Evolutionary conservation across 495 filamentous ascomycete species (phyloP), one percentile per base, ranked within the genome.

Genomic region (Aspergillus kassunensis): DNA sequence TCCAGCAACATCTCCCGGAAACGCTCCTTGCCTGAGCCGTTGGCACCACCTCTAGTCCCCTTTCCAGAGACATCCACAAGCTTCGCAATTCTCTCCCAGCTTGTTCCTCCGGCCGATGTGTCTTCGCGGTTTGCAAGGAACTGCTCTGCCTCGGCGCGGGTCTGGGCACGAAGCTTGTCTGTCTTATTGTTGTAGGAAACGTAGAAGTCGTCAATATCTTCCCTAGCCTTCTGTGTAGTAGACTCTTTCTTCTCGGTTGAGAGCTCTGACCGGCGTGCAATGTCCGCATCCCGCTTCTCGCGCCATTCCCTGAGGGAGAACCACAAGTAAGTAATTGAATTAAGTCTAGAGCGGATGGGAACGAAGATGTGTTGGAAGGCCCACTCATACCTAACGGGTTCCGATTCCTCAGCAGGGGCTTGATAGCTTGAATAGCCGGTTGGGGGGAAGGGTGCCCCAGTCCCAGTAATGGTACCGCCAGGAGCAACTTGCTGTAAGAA

Each of bases 171-270:
- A 49, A 70, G 78, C 79, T 97, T 97, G 59, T 97, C 93, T 61
- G 91, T 89, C 75, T 96, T 96, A 64, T 85, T 85, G 74, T 96
- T 96, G 80, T 99, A 99, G 67, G 95, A 96, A 67, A 96, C 90
- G 75, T 99, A 99, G 77, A 99, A 99, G 61, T 96, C 95, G 61
- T 99, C 93, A 51, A 97, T 91, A 66, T 90, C 87, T 59, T 87
- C 77, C 53, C 86, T 90, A 31, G 95, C 95, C 56, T 88, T 88
- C 67, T 85, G 81, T 62, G 95, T 71, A 7, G 90, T 96, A 65
- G 90, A 81, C 23, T 74, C 78, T 63, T 95, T 95, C 69, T 88
- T 87, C 41, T 80, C 73, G 24, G 81, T 79, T 33, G 89, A 89
- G 59, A 87, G 76, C 65, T 91, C 83, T 39, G 85, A 85, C 54